These are phyloP conservation scores for Scheffersomyces segobiensis DNA, from an alignment of 1,139 yeast genomes.

Conservation along the genomic window DNA sequence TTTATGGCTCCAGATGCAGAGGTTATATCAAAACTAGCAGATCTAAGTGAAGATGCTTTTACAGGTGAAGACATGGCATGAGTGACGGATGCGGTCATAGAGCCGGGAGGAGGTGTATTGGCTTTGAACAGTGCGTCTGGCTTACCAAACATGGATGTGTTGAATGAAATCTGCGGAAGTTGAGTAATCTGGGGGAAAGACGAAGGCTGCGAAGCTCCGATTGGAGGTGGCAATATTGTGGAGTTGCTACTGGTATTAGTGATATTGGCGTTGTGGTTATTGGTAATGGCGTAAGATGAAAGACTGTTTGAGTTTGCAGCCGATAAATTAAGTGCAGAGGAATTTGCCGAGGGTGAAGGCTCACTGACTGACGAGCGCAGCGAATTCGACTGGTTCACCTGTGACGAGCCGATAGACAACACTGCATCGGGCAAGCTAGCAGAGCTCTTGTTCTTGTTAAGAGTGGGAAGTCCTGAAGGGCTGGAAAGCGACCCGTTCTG, in stretches of 20 bases:
- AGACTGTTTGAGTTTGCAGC: not conserved
- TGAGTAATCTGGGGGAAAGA: conserved; percentile 14
- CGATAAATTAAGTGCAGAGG: not conserved
- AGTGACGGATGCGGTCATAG: conserved; percentile 2
- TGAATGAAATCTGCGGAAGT: conserved; percentile 29
- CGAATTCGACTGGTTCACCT: not conserved
- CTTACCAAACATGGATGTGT: conserved; percentile 41
- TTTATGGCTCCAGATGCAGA: conserved; percentile 6
- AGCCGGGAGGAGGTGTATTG: conserved; percentile 6
- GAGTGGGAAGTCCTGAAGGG: not conserved
- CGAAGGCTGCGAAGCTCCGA: conserved; percentile 2
- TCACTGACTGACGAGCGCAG: not conserved
- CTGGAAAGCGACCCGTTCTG: not conserved
- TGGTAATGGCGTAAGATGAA: not conserved
- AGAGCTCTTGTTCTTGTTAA: not conserved
- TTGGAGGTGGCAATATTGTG: not conserved
- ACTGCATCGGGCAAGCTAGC: not conserved
- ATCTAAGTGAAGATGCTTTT: conserved; percentile 16
- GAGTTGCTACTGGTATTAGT: not conserved
- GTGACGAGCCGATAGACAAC: not conserved
- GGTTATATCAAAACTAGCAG: conserved; percentile 37
- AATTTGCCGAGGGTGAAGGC: not conserved
- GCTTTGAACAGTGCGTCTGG: conserved; percentile 1
- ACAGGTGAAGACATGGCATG: conserved; percentile 8
- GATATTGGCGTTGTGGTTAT: conserved; percentile 1